Percentiles rank a stretch among this genome's conserved stretches.
phyloP scores from a whole-genome alignment of 2,329 filamentous ascomycete species.

The Cryphonectria nitschkei region DNA sequence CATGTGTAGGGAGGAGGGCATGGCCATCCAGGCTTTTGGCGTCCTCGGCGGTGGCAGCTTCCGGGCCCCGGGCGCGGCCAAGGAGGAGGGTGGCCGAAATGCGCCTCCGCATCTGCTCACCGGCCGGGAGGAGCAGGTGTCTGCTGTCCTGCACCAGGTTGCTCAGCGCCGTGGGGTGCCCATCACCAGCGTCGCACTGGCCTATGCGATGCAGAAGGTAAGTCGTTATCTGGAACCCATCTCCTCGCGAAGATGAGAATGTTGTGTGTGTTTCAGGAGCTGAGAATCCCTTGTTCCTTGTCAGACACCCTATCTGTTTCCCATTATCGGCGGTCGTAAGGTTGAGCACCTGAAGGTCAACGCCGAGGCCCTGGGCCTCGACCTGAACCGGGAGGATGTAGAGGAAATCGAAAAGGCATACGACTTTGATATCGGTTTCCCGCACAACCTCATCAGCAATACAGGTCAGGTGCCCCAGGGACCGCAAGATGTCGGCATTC shows the following conservation, averaged over 20 bases:
- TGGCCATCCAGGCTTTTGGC: slow-evolving; percentile 43
- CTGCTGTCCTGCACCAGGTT: slow-evolving; percentile 53
- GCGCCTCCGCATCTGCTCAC: slow-evolving; percentile 32
- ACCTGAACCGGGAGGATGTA: slow-evolving; percentile 65
- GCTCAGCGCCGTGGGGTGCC: slow-evolving; percentile 47
- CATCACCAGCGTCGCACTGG: slow-evolving; percentile 61
- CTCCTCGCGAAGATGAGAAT: background rate
- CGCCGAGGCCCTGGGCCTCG: slow-evolving; percentile 67
- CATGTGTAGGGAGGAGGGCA: slow-evolving; percentile 65
- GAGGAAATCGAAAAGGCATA: slow-evolving; percentile 65
- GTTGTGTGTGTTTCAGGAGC: background rate
- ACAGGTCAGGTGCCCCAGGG: slow-evolving; percentile 42
- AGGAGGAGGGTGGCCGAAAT: slow-evolving; percentile 43
- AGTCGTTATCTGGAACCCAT: background rate
- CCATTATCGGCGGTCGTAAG: slow-evolving; percentile 72
- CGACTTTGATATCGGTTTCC: slow-evolving; percentile 70
- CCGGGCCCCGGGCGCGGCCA: slow-evolving; percentile 39
- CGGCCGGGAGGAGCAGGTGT: slow-evolving; percentile 57
- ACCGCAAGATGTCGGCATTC: slow-evolving; percentile 47
- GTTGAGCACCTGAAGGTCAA: slow-evolving; percentile 71
- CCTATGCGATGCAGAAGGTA: slow-evolving; percentile 71
- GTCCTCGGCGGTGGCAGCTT: slow-evolving; percentile 49
- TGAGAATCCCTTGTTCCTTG: background rate
- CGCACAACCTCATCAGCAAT: slow-evolving; percentile 59
- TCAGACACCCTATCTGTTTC: slow-evolving; percentile 69